Evolutionary conservation across 139 green algal species (phyloP).

Genomic region (Haematococcus lacustris): DNA sequence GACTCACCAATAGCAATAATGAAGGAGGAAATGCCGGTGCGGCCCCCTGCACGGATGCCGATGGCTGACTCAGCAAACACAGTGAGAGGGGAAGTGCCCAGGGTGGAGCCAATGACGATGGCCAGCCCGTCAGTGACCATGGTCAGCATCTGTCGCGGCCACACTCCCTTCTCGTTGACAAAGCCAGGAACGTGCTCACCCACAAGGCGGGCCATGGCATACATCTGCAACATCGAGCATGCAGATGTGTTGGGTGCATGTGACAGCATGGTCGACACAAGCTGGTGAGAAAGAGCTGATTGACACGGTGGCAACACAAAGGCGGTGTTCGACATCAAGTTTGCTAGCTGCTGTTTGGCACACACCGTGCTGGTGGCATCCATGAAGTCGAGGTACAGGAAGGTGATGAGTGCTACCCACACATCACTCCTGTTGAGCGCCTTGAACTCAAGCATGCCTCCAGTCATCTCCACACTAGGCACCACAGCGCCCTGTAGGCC

Average conservation of each 20-base stretch:
- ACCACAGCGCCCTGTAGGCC: slow-evolving; percentile 32
- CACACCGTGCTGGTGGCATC: slow-evolving; percentile 59
- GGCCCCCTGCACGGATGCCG: slow-evolving; percentile 40
- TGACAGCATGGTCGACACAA: no score
- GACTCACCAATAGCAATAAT: no score
- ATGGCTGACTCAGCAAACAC: slow-evolving; percentile 52
- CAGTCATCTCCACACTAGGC: slow-evolving; percentile 20
- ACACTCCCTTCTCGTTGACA: slow-evolving; percentile 42
- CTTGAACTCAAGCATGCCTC: slow-evolving; percentile 17
- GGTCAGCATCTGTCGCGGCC: slow-evolving; percentile 49
- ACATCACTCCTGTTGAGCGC: slow-evolving; percentile 7
- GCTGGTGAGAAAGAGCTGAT: no score
- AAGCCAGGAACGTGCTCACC: slow-evolving; percentile 56
- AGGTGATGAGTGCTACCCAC: slow-evolving; percentile 24
- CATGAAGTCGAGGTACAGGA: slow-evolving; percentile 72
- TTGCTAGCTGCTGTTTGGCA: no score
- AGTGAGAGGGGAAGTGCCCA: slow-evolving; percentile 67
- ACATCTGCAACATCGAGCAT: no score
- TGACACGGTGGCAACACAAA: no score
- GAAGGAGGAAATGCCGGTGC: no score
- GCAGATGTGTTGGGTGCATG: no score
- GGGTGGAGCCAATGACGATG: slow-evolving; percentile 60
- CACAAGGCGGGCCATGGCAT: slow-evolving; percentile 67
- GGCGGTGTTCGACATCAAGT: no score
- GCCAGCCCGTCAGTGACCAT: slow-evolving; percentile 59